These are phyloP conservation scores for Rhizoclosmatium sp. DNA, from an alignment of 192 early-diverging fungal genomes.

Conservation along the genomic window DNA sequence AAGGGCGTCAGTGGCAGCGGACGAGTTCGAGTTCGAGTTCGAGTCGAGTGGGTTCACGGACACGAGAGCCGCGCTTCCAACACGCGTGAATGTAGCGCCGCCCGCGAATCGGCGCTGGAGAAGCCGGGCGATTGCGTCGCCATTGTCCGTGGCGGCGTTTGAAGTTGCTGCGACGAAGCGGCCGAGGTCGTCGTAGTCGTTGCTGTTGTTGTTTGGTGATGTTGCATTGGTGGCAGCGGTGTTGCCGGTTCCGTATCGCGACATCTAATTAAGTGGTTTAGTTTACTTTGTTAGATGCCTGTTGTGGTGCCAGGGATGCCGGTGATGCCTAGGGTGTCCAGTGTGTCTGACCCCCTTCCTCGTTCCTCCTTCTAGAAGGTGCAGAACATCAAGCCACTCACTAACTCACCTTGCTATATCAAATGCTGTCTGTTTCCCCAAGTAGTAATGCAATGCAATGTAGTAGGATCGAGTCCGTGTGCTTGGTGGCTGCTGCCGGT, in stretches of 20 bases:
- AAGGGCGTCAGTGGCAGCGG: background rate
- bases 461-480: too few species aligned
- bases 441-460: too few species aligned
- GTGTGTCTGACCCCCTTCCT: too few species aligned
- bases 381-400: too few species aligned
- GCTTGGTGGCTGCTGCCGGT: too few species aligned
- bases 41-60: slow-evolving; percentile 76
- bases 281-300: background rate
- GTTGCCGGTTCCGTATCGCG: background rate
- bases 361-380: too few species aligned
- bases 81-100: slow-evolving; percentile 47
- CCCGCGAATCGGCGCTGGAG: slow-evolving; percentile 3
- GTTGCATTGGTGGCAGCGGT: background rate
- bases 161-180: background rate
- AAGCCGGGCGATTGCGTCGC: background rate
- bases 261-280: background rate
- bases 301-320: too few species aligned
- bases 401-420: too few species aligned
- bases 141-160: background rate
- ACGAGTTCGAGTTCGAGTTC: background rate
- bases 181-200: background rate
- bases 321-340: too few species aligned
- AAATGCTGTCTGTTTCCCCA: too few species aligned
- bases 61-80: slow-evolving; percentile 76
- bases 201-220: background rate